Evolutionary conservation across 805 yeast species (phyloP), one percentile per base, ranked within the genome.

Genomic region (Priceomyces medius): DNA sequence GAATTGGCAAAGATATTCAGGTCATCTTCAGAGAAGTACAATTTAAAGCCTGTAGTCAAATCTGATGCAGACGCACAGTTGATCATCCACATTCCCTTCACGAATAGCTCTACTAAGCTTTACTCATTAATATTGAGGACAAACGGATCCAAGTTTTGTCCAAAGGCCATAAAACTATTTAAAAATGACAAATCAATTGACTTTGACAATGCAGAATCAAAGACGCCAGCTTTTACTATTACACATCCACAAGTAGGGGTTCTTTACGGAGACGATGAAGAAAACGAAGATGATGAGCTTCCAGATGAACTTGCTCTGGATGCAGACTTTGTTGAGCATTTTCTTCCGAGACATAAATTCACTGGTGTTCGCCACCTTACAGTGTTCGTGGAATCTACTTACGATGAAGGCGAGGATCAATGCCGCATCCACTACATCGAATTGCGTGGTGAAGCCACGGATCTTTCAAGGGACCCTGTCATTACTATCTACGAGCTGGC

Each of bases 61-160:
- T 78, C 86, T 1, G 97, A 90, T 58, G 80, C 85, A 2, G 98
- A 91, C 55, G 79, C 83, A 44, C 97, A 91, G 58, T 49, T 90
- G 50, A 76, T 90, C 23, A 50, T 91, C 23, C 76, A 79, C 40
- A 77, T 91, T 20, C 97, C 97, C 20, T 91, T 91, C 54, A 44
- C 66, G 28, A 80, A 83, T 9, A 85, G 85, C 1, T 66, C 76
- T 18, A 88, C 86, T 31, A 87, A 83, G 56, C 61, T 91, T 26
- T 86, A 79, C 56, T 85, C 96, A 2, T 50, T 91, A 1, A 77
- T 85, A 2, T 47, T 91, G 8, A 73, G 96, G 49, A 75, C 89
- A 0, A 71, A 80, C 41, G 81, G 80, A 1, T 77, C 74, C 33
- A 71, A 71, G 18, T 70, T 76, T 42, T 85, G 96, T 39, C 96